These are phyloP conservation scores for Trypanosoma vivax DNA, from an alignment of 208 protist genomes.

Conservation along the genomic window DNA sequence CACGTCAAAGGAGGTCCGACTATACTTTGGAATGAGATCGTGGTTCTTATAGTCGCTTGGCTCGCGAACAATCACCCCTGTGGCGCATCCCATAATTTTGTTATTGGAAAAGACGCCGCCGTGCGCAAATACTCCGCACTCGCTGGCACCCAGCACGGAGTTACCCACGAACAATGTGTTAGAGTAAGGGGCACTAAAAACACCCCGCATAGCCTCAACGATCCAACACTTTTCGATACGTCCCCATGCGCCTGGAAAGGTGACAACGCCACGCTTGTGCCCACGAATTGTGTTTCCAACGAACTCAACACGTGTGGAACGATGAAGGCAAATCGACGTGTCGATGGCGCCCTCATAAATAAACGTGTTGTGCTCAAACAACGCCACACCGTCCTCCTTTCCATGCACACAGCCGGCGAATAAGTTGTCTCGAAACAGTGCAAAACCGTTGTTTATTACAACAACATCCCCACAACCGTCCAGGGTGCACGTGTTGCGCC, in stretches of 20 bases:
- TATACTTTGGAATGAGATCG: constrained; percentile 38
- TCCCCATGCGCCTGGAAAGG: constrained; percentile 39
- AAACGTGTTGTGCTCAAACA: constrained; percentile 62
- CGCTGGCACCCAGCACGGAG: constrained; percentile 33
- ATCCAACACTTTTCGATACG: constrained; percentile 37
- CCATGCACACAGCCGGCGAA: constrained; percentile 68
- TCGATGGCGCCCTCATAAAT: constrained; percentile 8
- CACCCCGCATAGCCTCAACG: constrained; percentile 29
- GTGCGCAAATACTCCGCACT: constrained; percentile 50
- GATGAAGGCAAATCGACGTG: constrained; percentile 32
- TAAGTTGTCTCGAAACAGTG: constrained; percentile 50
- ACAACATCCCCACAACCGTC: constrained; percentile 55
- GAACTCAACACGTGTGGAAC: constrained; percentile 28
- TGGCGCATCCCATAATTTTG: constrained; percentile 36
- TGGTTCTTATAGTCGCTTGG: constrained; percentile 49
- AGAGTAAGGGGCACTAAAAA: constrained; percentile 46
- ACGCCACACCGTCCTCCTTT: constrained; percentile 23
- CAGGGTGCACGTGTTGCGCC: constrained; percentile 26
- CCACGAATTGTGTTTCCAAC: constrained; percentile 48
- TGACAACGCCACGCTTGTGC: constrained; percentile 32
- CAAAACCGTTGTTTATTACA: constrained; percentile 37
- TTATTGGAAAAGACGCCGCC: constrained; percentile 67
- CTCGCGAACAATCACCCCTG: constrained; percentile 50
- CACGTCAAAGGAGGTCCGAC: constrained; percentile 28
- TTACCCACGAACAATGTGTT: constrained; percentile 49